Evolutionary conservation across 2,329 filamentous ascomycete species (phyloP), one percentile per base, ranked within the genome.

Genomic region (Talaromyces verruculosus): DNA sequence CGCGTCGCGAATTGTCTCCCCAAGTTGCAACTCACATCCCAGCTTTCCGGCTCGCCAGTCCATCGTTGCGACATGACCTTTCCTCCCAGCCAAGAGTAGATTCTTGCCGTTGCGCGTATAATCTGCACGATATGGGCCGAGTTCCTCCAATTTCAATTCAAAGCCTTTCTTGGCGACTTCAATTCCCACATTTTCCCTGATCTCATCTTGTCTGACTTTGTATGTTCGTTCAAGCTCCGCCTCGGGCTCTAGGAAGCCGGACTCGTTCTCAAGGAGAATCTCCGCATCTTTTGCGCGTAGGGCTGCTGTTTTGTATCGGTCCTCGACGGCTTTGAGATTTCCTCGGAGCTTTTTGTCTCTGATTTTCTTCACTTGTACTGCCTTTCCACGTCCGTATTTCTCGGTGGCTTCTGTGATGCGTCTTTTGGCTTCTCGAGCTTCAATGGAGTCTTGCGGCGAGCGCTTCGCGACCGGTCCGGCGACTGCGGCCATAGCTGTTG

Each of bases 51-150:
- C 90, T 69, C 94, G 85, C 94, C 95, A 99, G 79, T 99, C 93
- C 87, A 98, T 96, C 0, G 91, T 94, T 65, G 95, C 94, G 70
- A 99, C 84, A 87, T 99, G 95, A 15, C 95, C 95, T 79, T 97
- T 97, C 67, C 92, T 85, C 33, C 95, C 93, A 13, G 90, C 93
- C 39, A 99, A 84, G 63, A 99, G 81, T 68, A 99, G 80, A 72
- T 96, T 89, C 70, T 91, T 87, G 58, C 95, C 95, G 74, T 96
- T 98, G 53, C 92, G 86, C 58, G 92, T 92, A 79, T 97, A 99
- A 71, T 97, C 92, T 75, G 89, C 90, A 0, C 89, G 83, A 74
- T 99, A 99, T 0, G 95, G 95, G 0, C 95, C 95, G 37, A 97
- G 81, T 22, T 89, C 84, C 49, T 92, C 88, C 64, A 99, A 81